A percentile compares a stretch with the other conserved stretches of the same genome.
Conservation (phyloP, 2,329 filamentous ascomycete genomes). For the Alternaria hordeiaustralica region DNA sequence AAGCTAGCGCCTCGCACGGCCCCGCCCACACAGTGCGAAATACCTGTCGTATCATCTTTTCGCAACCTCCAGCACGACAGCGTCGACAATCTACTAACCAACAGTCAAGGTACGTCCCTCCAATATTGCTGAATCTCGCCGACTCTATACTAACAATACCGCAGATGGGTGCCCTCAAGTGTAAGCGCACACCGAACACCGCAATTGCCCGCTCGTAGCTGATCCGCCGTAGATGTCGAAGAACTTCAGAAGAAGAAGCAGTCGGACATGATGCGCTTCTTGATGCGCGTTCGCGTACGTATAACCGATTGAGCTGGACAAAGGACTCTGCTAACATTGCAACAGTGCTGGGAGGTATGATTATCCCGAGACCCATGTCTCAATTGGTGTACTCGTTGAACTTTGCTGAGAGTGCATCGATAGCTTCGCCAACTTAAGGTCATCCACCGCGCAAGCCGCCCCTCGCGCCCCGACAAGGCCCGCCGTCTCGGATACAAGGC, state of each 20-base stretch:
- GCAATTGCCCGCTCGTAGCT: conserved; percentile 48
- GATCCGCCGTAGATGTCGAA: conserved; percentile 70
- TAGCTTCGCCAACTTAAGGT: conserved; percentile 99
- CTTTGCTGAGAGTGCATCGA: conserved; percentile 99
- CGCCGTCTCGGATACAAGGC: conserved; percentile 99
- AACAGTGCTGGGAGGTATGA: conserved; percentile 90
- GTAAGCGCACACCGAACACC: conserved; percentile 22
- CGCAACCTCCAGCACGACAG: conserved; percentile 25
- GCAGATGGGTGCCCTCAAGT: conserved; percentile 99
- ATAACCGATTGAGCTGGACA: conserved; percentile 14
- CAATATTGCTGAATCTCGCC: not conserved
- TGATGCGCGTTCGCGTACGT: conserved; percentile 76
- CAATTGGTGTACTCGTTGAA: conserved; percentile 89
- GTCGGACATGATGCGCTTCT: conserved; percentile 99
- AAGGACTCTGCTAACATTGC: conserved; percentile 37
- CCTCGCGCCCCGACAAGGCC: conserved; percentile 99
- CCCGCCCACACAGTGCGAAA: conserved; percentile 33
- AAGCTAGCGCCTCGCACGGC: conserved; percentile 1
- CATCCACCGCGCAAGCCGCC: conserved; percentile 98
- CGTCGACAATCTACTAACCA: conserved; percentile 44
- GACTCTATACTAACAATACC: conserved; percentile 27
- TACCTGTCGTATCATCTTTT: conserved; percentile 26
- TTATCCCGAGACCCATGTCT: conserved; percentile 34
- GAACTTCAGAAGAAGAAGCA: conserved; percentile 99
- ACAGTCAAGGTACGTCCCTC: conserved; percentile 43